These are phyloP conservation scores for Penicillium sp. DNA, from an alignment of 2,329 filamentous ascomycete species.

Conservation along the genomic window DNA sequence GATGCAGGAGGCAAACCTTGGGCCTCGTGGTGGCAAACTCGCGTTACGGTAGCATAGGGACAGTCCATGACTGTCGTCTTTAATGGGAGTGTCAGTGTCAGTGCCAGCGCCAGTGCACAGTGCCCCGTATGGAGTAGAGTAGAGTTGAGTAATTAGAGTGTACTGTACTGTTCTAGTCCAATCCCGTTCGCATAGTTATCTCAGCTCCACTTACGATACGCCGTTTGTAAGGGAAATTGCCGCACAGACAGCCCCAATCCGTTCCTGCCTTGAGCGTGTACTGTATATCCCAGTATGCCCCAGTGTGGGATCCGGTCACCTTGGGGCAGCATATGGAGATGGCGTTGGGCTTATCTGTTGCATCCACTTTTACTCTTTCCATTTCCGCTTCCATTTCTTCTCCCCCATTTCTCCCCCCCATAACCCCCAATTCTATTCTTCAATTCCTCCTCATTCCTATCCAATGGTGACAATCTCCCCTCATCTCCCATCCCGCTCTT, in stretches of 20 bases:
- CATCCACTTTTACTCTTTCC: constrained; percentile 17
- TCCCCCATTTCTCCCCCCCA: background rate
- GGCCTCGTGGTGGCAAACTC: background rate
- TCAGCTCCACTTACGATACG: background rate
- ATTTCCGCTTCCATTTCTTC: background rate
- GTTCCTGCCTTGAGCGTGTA: background rate
- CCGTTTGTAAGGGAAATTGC: background rate
- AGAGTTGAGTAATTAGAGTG: too few relatives aligned
- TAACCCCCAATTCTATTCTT: constrained; percentile 1
- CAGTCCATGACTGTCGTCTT: too few relatives aligned
- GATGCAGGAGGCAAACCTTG: constrained; percentile 27
- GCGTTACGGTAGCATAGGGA: background rate
- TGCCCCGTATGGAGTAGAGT: too few relatives aligned
- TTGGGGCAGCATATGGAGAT: too few relatives aligned
- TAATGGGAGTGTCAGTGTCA: too few relatives aligned
- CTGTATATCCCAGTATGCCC: too few relatives aligned
- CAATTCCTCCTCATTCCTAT: constrained; percentile 4
- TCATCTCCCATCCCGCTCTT: constrained; percentile 19
- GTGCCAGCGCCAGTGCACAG: too few relatives aligned
- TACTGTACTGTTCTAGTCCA: too few relatives aligned
- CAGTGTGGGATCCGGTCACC: too few relatives aligned
- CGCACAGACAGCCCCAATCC: background rate
- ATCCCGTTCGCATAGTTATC: background rate
- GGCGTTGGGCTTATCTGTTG: constrained; percentile 18
- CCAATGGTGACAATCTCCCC: constrained; percentile 32